Evolutionary conservation across 768 basidiomycete species (phyloP).

Genomic region (Pleurotus tuoliensis): DNA sequence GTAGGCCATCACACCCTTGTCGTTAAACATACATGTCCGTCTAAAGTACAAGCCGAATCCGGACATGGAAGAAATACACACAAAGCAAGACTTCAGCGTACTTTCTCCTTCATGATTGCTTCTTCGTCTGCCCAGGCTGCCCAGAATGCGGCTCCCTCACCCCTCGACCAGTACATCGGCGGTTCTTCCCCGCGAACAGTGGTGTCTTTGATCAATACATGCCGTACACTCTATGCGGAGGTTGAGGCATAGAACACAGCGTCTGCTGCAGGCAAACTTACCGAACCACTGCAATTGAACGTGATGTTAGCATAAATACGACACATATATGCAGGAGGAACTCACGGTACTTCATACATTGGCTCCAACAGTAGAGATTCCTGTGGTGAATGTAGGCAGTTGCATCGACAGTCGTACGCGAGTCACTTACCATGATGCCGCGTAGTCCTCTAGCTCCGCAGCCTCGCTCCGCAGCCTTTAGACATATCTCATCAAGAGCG

Average conservation of each 20-base stretch:
- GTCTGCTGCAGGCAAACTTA: constrained; percentile 28
- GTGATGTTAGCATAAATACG: background rate
- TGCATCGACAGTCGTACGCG: background rate
- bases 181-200: constrained; percentile 61
- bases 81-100: constrained; percentile 1
- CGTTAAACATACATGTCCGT: background rate
- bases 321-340: constrained; percentile 17
- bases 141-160: constrained; percentile 67
- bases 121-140: constrained; percentile 76
- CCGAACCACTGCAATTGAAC: constrained; percentile 52
- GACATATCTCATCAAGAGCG: constrained; percentile 80
- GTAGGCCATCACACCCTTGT: background rate
- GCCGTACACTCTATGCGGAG: constrained; percentile 56
- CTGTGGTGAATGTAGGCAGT: constrained; percentile 30
- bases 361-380: constrained; percentile 80
- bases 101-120: constrained; percentile 12
- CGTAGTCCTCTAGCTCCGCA: constrained; percentile 89
- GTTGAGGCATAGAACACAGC: constrained; percentile 2
- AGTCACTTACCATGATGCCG: constrained; percentile 70
- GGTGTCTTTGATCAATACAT: constrained; percentile 76
- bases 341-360: constrained; percentile 92
- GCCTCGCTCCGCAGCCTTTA: constrained; percentile 72
- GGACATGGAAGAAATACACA: background rate
- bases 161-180: constrained; percentile 74
- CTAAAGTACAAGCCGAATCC: background rate